A percentile compares a stretch with the other conserved stretches of the same genome.
phyloP scores from a whole-genome alignment of 768 basidiomycete genomes.

The Trametes coccinea region DNA sequence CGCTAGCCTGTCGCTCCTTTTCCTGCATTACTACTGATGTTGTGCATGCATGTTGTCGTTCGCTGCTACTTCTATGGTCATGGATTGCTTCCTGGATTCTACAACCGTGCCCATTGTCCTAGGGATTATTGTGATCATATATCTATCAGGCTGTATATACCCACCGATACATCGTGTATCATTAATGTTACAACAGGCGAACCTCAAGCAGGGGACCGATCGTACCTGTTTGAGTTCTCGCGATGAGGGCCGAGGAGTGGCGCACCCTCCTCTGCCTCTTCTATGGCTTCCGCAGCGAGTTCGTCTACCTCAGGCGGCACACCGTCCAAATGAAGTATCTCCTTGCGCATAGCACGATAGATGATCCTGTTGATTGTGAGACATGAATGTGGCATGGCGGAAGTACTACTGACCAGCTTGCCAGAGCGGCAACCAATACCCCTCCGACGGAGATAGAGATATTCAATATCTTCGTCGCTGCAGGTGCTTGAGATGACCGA shows the following conservation, averaged over 20 bases:
- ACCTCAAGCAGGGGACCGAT: conserved; percentile 14
- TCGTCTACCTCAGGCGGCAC: conserved; percentile 51
- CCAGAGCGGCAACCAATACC: conserved; percentile 53
- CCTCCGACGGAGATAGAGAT: conserved; percentile 57
- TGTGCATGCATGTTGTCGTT: background rate
- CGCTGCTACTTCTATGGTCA: background rate
- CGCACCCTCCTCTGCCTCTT: conserved; percentile 60
- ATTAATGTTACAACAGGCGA: conserved; percentile 14
- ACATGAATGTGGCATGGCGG: background rate
- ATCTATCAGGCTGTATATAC: conserved; percentile 16
- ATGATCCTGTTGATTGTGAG: conserved; percentile 51
- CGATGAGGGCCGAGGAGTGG: conserved; percentile 46
- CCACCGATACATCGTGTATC: conserved; percentile 10
- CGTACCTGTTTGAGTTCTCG: conserved; percentile 17
- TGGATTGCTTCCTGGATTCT: conserved; percentile 2
- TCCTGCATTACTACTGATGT: conserved; percentile 84
- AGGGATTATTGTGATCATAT: conserved; percentile 8
- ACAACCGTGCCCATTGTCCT: conserved; percentile 8
- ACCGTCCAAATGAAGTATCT: conserved; percentile 56
- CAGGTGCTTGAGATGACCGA: no score
- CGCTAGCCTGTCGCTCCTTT: conserved; percentile 87
- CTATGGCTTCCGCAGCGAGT: conserved; percentile 58
- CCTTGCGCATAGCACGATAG: conserved; percentile 61
- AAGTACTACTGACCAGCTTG: conserved; percentile 62
- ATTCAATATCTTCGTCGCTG: conserved; percentile 69